Conservation (phyloP, 225 moss, liverwort and hornwort genomes). For the Takakia lepidozioides region DNA sequence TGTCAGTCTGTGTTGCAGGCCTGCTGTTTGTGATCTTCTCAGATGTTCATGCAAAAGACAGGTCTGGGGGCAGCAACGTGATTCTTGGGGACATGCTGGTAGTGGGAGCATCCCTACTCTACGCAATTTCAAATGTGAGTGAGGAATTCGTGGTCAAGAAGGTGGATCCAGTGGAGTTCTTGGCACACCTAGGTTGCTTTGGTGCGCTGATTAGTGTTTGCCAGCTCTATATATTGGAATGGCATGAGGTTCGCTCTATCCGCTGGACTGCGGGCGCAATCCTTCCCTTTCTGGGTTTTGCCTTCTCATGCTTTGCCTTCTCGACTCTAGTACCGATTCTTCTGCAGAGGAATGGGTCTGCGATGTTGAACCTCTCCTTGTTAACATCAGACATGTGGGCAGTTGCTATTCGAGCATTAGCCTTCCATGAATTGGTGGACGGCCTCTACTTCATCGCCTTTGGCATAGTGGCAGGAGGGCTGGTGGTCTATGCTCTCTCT, state of each 20-base stretch:
- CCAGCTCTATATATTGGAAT: slow-evolving; percentile 34
- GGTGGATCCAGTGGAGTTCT: slow-evolving; percentile 35
- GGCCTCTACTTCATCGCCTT: slow-evolving; percentile 2
- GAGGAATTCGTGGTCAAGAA: slow-evolving; percentile 34
- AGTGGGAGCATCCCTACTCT: slow-evolving; percentile 27
- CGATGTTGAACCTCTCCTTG: slow-evolving; percentile 46
- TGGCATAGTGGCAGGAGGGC: not conserved
- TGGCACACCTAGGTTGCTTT: slow-evolving; percentile 33
- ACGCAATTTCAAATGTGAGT: slow-evolving; percentile 33
- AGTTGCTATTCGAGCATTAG: slow-evolving; percentile 24
- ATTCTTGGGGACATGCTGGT: slow-evolving; percentile 35
- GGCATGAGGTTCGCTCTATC: not conserved
- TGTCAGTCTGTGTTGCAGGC: slow-evolving; percentile 28
- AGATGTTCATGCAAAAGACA: slow-evolving; percentile 36
- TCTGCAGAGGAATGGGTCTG: slow-evolving; percentile 30
- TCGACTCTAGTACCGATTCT: slow-evolving; percentile 25
- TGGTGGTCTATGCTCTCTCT: not conserved
- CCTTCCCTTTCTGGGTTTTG: not conserved
- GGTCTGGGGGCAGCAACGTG: slow-evolving; percentile 28
- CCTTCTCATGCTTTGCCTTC: slow-evolving; percentile 13
- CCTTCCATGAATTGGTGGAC: slow-evolving; percentile 22
- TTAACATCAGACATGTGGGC: slow-evolving; percentile 58
- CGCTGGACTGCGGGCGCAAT: not conserved
- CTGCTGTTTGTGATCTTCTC: slow-evolving; percentile 39
- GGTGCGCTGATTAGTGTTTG: slow-evolving; percentile 32